These are phyloP conservation scores for Penicillium palitans DNA, from an alignment of 2,329 filamentous ascomycete genomes.

Conservation along the genomic window DNA sequence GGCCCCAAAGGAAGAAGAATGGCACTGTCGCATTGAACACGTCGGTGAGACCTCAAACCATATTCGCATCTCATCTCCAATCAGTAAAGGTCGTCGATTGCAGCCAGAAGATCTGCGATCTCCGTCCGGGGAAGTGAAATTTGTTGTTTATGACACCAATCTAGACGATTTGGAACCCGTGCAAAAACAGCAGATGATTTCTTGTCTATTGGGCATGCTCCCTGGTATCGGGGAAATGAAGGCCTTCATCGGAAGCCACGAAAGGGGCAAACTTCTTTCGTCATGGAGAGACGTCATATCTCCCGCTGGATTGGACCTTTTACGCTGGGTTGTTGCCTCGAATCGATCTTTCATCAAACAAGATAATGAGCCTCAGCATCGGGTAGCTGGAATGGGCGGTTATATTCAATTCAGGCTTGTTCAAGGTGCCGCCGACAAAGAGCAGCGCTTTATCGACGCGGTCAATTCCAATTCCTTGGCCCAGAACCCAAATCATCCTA, in stretches of 20 bases:
- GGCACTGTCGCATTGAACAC: slow-evolving; percentile 55
- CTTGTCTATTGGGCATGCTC: slow-evolving; percentile 41
- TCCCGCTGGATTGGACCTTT: slow-evolving; percentile 63
- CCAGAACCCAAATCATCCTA: slow-evolving; percentile 56
- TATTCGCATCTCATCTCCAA: slow-evolving; percentile 39
- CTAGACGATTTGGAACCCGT: slow-evolving; percentile 40
- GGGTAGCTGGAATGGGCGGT: slow-evolving; percentile 61
- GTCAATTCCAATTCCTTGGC: slow-evolving; percentile 48
- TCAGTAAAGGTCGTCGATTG: slow-evolving; percentile 11
- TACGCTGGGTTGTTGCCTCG: slow-evolving; percentile 87
- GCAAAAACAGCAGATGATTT: slow-evolving; percentile 35
- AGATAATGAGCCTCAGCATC: slow-evolving; percentile 54
- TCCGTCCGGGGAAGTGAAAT: slow-evolving; percentile 8
- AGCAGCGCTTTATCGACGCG: slow-evolving; percentile 68
- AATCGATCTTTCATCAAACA: slow-evolving; percentile 85
- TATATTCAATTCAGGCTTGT: slow-evolving; percentile 85
- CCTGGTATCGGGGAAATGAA: slow-evolving; percentile 45
- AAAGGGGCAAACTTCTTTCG: slow-evolving; percentile 41
- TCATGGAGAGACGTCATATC: slow-evolving; percentile 63
- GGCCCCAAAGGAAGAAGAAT: slow-evolving; percentile 7
- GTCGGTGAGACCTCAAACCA: slow-evolving; percentile 45
- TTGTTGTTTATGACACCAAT: slow-evolving; percentile 38
- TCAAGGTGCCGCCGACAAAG: slow-evolving; percentile 86
- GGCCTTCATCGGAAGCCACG: slow-evolving; percentile 41
- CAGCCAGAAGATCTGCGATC: not conserved